A percentile compares a stretch with the other conserved stretches of the same genome.
Evolutionary conservation across 306 rosid genomes (phyloP).

Genomic region (Corylus americana): DNA sequence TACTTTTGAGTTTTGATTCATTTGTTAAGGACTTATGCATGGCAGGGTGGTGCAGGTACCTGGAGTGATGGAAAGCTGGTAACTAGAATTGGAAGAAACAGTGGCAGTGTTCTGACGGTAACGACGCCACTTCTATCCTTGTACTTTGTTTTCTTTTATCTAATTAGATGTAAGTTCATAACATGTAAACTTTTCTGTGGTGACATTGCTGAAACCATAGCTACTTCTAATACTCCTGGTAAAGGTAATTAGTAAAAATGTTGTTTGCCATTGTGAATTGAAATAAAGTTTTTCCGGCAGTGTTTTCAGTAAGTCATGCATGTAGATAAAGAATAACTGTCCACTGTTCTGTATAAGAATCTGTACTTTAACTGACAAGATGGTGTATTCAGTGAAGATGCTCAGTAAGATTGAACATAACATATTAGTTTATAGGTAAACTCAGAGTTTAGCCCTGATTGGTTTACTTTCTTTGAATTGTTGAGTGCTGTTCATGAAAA

Average conservation of each 20-base stretch:
- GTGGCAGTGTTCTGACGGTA: constrained; percentile 88
- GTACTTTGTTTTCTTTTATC: not conserved
- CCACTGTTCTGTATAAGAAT: not conserved
- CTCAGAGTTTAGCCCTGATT: not conserved
- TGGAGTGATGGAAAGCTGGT: constrained; percentile 99
- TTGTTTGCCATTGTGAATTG: not conserved
- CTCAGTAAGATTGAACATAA: not conserved
- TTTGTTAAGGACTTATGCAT: constrained; percentile 82
- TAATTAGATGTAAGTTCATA: not conserved
- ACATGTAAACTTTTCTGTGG: not conserved
- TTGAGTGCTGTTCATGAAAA: not conserved
- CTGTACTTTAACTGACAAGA: not conserved
- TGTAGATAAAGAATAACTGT: not conserved
- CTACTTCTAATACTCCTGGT: not conserved
- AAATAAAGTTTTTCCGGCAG: not conserved
- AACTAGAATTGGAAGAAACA: constrained; percentile 93
- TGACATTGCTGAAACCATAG: not conserved
- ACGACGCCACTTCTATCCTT: constrained; percentile 24
- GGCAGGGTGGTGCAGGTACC: constrained; percentile 99
- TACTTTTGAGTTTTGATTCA: constrained; percentile 36
- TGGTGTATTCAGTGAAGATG: not conserved
- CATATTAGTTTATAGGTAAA: not conserved
- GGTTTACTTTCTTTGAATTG: not conserved
- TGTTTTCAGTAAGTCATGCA: not conserved
- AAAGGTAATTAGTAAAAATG: not conserved